These are phyloP conservation scores for Xerophyta viscosa DNA, from an alignment of 106 monocot genomes.

Conservation along the genomic window DNA sequence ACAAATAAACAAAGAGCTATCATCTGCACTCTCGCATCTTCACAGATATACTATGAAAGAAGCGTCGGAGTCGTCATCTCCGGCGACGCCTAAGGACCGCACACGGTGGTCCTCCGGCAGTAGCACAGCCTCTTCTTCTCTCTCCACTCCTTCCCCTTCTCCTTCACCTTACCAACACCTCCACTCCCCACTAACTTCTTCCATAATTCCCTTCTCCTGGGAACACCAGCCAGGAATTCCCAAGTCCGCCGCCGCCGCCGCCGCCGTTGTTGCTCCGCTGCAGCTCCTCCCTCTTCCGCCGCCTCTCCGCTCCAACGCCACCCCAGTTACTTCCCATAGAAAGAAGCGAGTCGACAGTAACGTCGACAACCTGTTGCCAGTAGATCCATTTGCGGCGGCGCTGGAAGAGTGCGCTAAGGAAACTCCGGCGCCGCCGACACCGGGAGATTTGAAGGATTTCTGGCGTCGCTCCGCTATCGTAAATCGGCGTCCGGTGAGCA, in stretches of 20 bases:
- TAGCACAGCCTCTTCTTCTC: conserved; percentile 11
- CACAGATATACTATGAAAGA: no score
- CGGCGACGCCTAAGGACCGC: no score
- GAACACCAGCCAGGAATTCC: conserved; percentile 19
- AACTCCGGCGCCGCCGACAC: not conserved
- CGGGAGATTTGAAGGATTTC: not conserved
- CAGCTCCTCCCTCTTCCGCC: conserved; percentile 12
- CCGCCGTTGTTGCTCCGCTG: not conserved
- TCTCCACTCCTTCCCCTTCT: not conserved
- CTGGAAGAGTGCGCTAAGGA: conserved; percentile 6
- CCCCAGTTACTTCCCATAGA: no score
- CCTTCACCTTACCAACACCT: not conserved
- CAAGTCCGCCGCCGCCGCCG: conserved; percentile 1
- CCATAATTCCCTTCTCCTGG: conserved; percentile 25
- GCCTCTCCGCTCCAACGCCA: no score
- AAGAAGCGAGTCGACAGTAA: not conserved
- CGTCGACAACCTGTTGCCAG: not conserved
- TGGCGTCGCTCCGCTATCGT: not conserved
- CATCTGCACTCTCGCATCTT: no score
- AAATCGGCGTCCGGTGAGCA: not conserved
- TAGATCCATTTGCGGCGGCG: conserved; percentile 8
- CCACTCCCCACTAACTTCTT: conserved; percentile 5
- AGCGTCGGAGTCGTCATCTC: no score
- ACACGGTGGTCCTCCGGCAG: not conserved
- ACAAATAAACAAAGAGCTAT: no score